Evolutionary conservation across 169 alveolate species (phyloP).

Genomic region (Plasmodium vivax): DNA sequence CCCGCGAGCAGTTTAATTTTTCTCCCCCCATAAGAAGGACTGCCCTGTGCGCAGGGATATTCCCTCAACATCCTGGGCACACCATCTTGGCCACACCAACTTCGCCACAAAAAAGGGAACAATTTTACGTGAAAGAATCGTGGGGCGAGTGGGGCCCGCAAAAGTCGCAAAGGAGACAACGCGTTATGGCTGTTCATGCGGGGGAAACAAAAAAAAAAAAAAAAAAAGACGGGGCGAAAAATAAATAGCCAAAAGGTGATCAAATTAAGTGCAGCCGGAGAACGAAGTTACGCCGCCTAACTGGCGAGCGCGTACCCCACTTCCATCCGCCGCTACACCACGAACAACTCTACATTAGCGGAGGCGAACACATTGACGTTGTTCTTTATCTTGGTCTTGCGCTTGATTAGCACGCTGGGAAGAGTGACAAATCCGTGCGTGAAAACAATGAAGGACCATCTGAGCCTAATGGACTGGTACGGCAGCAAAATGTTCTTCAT

Average conservation of each 20-base stretch:
- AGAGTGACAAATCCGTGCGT: conserved; percentile 36
- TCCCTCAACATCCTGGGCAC: too few relatives aligned
- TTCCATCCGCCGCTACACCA: neutral
- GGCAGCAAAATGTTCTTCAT: conserved; percentile 70
- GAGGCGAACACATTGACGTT: conserved; percentile 62
- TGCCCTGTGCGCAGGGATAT: neutral
- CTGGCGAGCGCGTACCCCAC: neutral
- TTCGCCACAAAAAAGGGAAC: neutral
- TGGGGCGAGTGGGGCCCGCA: neutral
- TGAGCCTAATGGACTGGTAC: conserved; percentile 38
- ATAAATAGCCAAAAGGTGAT: neutral
- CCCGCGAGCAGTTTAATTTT: neutral
- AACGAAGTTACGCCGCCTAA: neutral
- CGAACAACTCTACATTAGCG: conserved; percentile 31
- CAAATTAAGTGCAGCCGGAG: neutral
- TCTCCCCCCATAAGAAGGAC: neutral
- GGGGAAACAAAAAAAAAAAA: neutral
- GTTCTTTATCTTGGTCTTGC: conserved; percentile 62
- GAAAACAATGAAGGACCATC: conserved; percentile 51
- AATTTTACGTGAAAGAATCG: neutral
- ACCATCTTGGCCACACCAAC: neutral
- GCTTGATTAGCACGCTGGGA: conserved; percentile 45
- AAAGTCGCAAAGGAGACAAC: neutral
- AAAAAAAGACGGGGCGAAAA: neutral
- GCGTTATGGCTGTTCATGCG: neutral